Evolutionary conservation across 2,329 filamentous ascomycete species (phyloP), one percentile per base, ranked within the genome.

Genomic region (Arthroderma sp.): DNA sequence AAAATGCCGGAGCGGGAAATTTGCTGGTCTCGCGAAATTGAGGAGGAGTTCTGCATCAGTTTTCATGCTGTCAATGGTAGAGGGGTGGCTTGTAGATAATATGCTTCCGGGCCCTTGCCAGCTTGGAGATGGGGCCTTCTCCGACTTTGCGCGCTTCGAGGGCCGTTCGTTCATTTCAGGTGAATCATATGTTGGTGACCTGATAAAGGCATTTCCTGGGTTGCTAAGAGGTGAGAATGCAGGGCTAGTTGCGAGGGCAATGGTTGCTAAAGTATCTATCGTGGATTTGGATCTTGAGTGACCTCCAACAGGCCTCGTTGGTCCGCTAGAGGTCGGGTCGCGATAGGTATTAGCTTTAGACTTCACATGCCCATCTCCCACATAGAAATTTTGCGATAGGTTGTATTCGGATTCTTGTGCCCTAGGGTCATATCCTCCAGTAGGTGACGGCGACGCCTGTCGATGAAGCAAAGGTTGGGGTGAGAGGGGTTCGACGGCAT

Each of bases 61-160:
- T 44, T 64, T 66, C 58, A 67, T 68, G 44, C 56, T 55, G 38
- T 51, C 48, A 30, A 53, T 47, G 31, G 47, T 53, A 11, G 56
- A 53, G 31, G 54, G 49, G 50, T 61, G 55, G 51, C 57, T 60
- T 32, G 57, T 52, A 42, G 57, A 54, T 36, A 59, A 47, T 47
- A 53, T 52, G 47, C 52, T 44, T 36, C 50, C 50, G 43, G 50
- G 47, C 46, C 53, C 54, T 46, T 57, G 54, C 51, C 57, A 55
- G 50, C 58, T 50, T 36, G 65, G 69, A 28, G 69, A 68, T 10
- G 66, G 63, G 42, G 72, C 61, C 52, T 73, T 66, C 53, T 79
- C 77, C 37, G 77, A 80, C 50, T 76, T 72, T 40, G 74, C 69
- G 36, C 78, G 71, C 59, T 81, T 81, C 15, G 73, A 61, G 3